phyloP scores from a whole-genome alignment of 169 alveolate species.

The Neospora caninum region DNA sequence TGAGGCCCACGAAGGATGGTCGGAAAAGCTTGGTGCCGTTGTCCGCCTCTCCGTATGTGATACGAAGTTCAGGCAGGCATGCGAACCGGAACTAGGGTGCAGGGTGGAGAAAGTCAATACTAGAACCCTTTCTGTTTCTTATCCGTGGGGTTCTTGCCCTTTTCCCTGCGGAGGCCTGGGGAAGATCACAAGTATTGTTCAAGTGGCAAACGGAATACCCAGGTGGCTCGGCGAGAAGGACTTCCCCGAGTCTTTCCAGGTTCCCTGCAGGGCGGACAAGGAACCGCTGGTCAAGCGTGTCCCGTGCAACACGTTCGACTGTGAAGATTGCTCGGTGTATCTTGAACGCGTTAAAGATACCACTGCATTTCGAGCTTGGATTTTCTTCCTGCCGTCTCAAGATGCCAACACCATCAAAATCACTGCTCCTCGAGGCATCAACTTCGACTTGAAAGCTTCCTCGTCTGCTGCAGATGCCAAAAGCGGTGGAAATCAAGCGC shows the following conservation, averaged over 20 bases:
- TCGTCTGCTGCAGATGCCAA: background rate
- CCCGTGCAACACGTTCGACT: slow-evolving; percentile 58
- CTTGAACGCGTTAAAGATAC: slow-evolving; percentile 35
- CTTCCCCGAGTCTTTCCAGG: slow-evolving; percentile 62
- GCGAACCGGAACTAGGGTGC: slow-evolving; percentile 57
- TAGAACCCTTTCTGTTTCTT: slow-evolving; percentile 51
- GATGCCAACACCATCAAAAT: slow-evolving; percentile 57
- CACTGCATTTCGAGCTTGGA: slow-evolving; percentile 56
- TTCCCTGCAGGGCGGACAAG: slow-evolving; percentile 59
- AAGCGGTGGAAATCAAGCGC: background rate
- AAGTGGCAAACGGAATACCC: slow-evolving; percentile 66
- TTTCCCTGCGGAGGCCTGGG: slow-evolving; percentile 68
- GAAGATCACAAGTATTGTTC: slow-evolving; percentile 56
- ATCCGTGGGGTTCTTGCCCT: slow-evolving; percentile 69
- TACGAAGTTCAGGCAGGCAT: slow-evolving; percentile 23
- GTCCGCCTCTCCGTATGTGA: slow-evolving; percentile 51
- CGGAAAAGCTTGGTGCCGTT: slow-evolving; percentile 57
- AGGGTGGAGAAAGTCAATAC: slow-evolving; percentile 52
- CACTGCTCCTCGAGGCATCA: slow-evolving; percentile 61
- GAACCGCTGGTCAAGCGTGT: slow-evolving; percentile 58
- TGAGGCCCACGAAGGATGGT: slow-evolving; percentile 51
- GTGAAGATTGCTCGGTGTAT: slow-evolving; percentile 65
- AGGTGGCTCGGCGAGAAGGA: slow-evolving; percentile 66
- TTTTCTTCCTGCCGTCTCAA: slow-evolving; percentile 57
- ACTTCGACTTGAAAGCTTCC: background rate